Evolutionary conservation across 768 basidiomycete species (phyloP).

Genomic region (Boletus coccyginus): DNA sequence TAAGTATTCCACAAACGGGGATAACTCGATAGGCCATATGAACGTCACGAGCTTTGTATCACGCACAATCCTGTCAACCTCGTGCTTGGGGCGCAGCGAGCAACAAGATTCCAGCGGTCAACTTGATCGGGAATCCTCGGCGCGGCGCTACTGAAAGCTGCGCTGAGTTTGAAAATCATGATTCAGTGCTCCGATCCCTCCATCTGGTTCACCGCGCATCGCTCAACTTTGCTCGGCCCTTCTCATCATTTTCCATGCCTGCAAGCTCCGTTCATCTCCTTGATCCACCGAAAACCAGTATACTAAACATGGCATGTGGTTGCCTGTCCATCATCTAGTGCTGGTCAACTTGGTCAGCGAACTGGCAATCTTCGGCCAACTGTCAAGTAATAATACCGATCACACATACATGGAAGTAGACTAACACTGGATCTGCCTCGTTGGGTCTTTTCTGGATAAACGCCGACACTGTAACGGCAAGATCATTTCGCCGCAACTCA

Average conservation of each 20-base stretch:
- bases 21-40: neutral
- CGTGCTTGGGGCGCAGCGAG: neutral
- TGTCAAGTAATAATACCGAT: neutral
- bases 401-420: constrained; percentile 1
- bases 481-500: constrained; percentile 12
- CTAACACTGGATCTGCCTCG: neutral
- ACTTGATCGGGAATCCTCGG: constrained; percentile 19
- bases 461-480: neutral
- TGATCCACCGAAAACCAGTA: constrained; percentile 1
- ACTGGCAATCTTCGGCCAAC: neutral
- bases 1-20: neutral
- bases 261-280: neutral
- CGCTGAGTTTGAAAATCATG: constrained; percentile 20
- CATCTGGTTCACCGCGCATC: neutral
- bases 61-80: neutral
- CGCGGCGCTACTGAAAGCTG: constrained; percentile 8
- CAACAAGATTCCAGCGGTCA: constrained; percentile 6
- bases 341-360: neutral
- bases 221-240: neutral
- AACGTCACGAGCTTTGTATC: neutral
- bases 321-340: neutral
- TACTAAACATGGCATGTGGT: constrained; percentile 1
- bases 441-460: constrained; percentile 1
- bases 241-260: neutral
- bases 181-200: constrained; percentile 13